Percentiles rank a stretch among this genome's conserved stretches.
Evolutionary conservation across 331 rosid species (phyloP).

Genomic region (Saraca asoca): DNA sequence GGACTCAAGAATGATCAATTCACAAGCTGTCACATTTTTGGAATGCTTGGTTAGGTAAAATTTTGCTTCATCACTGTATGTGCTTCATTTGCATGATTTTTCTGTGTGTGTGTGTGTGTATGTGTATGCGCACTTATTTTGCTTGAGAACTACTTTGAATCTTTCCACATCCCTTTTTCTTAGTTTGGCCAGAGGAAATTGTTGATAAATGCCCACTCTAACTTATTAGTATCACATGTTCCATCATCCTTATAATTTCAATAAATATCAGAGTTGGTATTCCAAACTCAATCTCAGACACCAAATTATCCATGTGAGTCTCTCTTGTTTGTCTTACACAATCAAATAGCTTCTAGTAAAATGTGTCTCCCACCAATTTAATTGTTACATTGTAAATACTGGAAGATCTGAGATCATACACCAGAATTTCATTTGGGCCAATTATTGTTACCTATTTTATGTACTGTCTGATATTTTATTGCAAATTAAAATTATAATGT

Average conservation of each 20-base stretch:
- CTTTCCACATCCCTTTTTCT: constrained; percentile 14
- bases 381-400: constrained; percentile 15
- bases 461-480: constrained; percentile 4
- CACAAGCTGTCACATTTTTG: constrained; percentile 54
- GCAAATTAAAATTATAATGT: neutral
- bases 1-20: constrained; percentile 50
- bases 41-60: constrained; percentile 65
- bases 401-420: constrained; percentile 2
- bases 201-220: constrained; percentile 11
- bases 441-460: neutral
- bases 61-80: constrained; percentile 8
- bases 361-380: constrained; percentile 8
- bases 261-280: constrained; percentile 15
- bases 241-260: constrained; percentile 9
- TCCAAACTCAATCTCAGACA: neutral
- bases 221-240: neutral
- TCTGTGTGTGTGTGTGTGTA: constrained; percentile 9
- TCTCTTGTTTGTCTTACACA: neutral
- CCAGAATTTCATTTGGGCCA: constrained; percentile 9
- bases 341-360: constrained; percentile 6
- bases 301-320: no score
- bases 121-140: no score
- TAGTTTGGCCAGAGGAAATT: neutral
- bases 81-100: neutral
- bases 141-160: neutral